Base-by-base conservation (phyloP, 306 rosid genomes). In the Arachis stenosperma region DNA sequence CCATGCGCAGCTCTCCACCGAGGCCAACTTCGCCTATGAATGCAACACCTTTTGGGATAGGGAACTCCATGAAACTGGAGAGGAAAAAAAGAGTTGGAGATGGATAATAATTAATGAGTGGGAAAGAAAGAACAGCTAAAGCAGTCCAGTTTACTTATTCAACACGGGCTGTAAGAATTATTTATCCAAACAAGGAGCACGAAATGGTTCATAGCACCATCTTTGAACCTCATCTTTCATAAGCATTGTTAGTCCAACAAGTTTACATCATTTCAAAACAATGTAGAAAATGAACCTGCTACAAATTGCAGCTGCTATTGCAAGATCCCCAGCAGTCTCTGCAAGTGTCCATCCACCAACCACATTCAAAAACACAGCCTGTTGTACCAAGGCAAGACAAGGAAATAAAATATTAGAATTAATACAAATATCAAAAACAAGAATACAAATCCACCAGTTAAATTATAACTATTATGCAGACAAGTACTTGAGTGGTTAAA, bases 291-390 rank as follows among this genome's bases (percentile, higher is more conserved):
- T 78, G 64, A 77, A 83, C 98, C 98, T 94, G 98, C 98, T 94
- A 86, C 98, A 94, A 69, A 94, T 91, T 78, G 98, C 97, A 68
- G 86, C 92, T 4, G 98, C 98, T 76, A 94, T 66, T 15, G 98
- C 97, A 77, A 94, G 96, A 88, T 94, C 98, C 74, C 97, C 97
- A 41, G 97, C 95, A 39, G 98, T 94, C 82, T 94, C 98, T 6
- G 82, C 51, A 79, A 94, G 43, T 3, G 51, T 71, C 75, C 87
- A 61, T 81, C 98, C 98, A 51, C 96, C 83, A 14, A 89, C 91
- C 75, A 91, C 95, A 77, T 94, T 94, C 73, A 94, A 67, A 77
- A 81, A 86, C 76, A 94, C 62, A 41, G 80, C 86, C 98, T 94
- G 79, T 52, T 58, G 51, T 8, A 73, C 70, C 69, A 66, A 68